A percentile compares a stretch with the other conserved stretches of the same genome.
These are phyloP conservation scores for Ophiostoma montium DNA, from an alignment of 2,329 filamentous ascomycete genomes.

Conservation along the genomic window DNA sequence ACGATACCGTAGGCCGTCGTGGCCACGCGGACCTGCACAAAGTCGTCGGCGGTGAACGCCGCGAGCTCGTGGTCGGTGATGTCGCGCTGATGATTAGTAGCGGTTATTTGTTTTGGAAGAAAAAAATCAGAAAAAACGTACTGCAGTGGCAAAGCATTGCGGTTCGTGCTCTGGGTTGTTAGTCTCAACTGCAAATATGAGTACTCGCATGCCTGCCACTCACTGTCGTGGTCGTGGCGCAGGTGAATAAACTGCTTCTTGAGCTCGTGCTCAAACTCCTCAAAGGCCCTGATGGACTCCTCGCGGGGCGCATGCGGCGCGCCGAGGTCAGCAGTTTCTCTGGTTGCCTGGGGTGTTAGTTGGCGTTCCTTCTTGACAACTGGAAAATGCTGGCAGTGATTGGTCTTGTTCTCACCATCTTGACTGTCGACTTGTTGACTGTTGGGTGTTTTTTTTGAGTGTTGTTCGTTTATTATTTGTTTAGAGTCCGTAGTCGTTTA, in stretches of 20 bases:
- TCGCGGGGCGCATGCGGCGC: slow-evolving; percentile 33
- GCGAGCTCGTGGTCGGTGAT: slow-evolving; percentile 26
- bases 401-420: background rate
- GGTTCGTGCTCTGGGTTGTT: slow-evolving; percentile 34
- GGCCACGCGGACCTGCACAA: slow-evolving; percentile 30
- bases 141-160: slow-evolving; percentile 36
- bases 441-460: no score
- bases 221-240: slow-evolving; percentile 27
- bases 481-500: no score
- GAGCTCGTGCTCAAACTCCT: slow-evolving; percentile 34
- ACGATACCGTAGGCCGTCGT: slow-evolving; percentile 33
- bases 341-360: slow-evolving; percentile 26
- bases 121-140: slow-evolving; percentile 15
- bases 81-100: no score
- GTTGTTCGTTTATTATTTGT: no score
- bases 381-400: no score
- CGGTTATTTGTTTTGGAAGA: no score
- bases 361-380: background rate
- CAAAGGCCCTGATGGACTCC: slow-evolving; percentile 36
- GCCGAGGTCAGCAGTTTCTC: slow-evolving; percentile 38
- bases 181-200: background rate
- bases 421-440: no score
- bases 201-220: no score
- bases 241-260: slow-evolving; percentile 36
- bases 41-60: slow-evolving; percentile 24